phyloP scores from a whole-genome alignment of 352 stramenopile species.

The Phytophthora aleatoria region DNA sequence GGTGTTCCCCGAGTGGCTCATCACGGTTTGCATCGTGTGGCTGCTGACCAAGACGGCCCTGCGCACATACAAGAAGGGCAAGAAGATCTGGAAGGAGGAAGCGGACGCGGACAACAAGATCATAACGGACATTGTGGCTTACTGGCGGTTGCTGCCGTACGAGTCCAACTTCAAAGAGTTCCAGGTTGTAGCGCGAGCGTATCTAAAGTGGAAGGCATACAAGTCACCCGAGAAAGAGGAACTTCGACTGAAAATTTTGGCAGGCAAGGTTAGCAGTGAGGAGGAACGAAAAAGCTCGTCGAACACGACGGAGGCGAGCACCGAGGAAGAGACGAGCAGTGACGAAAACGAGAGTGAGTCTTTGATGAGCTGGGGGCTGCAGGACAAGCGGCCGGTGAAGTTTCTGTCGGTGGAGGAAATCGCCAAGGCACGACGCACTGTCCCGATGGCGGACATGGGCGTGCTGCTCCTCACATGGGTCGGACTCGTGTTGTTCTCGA shows the following conservation, averaged over 20 bases:
- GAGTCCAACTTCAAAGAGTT: constrained; percentile 80
- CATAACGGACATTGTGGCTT: constrained; percentile 52
- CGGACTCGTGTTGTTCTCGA: constrained; percentile 75
- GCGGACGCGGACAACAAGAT: constrained; percentile 49
- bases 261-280: constrained; percentile 29
- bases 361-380: constrained; percentile 50
- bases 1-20: constrained; percentile 84
- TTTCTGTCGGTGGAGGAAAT: constrained; percentile 58
- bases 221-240: constrained; percentile 43
- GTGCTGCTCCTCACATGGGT: constrained; percentile 84
- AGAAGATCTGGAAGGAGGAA: constrained; percentile 76
- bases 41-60: constrained; percentile 72
- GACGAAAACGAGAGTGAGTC: constrained; percentile 64
- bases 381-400: constrained; percentile 40
- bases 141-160: constrained; percentile 71
- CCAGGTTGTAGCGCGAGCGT: constrained; percentile 59
- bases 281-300: constrained; percentile 32
- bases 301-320: constrained; percentile 39
- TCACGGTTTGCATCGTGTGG: constrained; percentile 78
- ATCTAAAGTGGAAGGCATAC: constrained; percentile 78
- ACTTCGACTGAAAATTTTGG: constrained; percentile 44
- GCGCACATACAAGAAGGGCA: constrained; percentile 71
- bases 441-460: constrained; percentile 64
- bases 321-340: constrained; percentile 44
- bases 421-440: constrained; percentile 47